Conservation (phyloP, 106 monocot genomes). For the Dactylorhiza incarnata region DNA sequence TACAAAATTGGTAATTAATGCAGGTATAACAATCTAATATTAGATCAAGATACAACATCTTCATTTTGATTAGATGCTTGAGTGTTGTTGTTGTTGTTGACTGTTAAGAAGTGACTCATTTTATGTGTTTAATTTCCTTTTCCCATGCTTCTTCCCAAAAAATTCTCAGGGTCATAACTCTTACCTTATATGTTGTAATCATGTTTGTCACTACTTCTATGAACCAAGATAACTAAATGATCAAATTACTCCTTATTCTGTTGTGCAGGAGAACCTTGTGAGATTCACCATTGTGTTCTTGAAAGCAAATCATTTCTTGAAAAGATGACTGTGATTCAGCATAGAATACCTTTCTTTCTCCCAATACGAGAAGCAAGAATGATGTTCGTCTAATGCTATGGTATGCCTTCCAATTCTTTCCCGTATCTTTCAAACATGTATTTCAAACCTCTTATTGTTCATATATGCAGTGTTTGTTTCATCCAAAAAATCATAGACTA, state of each 20-base stretch:
- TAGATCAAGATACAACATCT: too few relatives aligned
- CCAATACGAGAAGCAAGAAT: constrained; percentile 83
- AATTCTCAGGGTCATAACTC: background rate
- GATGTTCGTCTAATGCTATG: constrained; percentile 90
- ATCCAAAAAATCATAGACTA: constrained; percentile 95
- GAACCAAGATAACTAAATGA: background rate
- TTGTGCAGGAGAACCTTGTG: constrained; percentile 86
- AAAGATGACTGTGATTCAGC: constrained; percentile 86
- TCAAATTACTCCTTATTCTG: background rate
- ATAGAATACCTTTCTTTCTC: constrained; percentile 90
- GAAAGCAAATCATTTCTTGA: constrained; percentile 99
- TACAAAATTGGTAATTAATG: too few relatives aligned
- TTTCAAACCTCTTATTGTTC: background rate
- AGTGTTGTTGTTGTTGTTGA: too few relatives aligned
- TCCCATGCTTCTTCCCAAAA: background rate
- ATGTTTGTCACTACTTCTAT: background rate
- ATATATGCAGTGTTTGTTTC: background rate
- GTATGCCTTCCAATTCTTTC: constrained; percentile 21
- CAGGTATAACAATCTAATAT: too few relatives aligned
- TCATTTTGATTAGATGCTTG: too few relatives aligned
- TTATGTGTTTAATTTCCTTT: background rate
- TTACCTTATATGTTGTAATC: background rate
- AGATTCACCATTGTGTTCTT: constrained; percentile 80
- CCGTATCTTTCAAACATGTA: background rate
- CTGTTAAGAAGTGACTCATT: background rate